Conservation (phyloP, 805 yeast genomes). For the Cyberlindnera bimundalis region DNA sequence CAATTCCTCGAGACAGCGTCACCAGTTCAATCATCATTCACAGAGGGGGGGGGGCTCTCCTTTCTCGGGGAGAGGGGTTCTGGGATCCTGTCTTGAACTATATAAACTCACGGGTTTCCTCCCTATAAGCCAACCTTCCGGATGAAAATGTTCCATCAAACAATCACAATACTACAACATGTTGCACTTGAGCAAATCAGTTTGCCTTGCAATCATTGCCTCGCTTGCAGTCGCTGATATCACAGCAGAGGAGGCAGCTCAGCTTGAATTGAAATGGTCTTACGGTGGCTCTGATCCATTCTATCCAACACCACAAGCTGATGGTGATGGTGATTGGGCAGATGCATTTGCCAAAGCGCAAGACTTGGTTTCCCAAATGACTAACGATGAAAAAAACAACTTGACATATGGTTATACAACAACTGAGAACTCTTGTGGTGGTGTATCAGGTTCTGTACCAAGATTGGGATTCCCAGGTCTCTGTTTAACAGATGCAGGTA, state of each 20-base stretch:
- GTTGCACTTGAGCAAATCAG: constrained; percentile 5
- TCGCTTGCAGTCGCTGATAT: neutral
- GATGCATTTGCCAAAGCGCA: constrained; percentile 6
- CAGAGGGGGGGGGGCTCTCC: too few species aligned
- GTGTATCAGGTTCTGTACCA: constrained; percentile 8
- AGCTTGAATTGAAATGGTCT: constrained; percentile 3
- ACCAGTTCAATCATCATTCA: too few species aligned
- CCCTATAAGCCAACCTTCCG: too few species aligned
- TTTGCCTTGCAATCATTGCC: constrained; percentile 3
- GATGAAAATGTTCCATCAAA: too few species aligned
- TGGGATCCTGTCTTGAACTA: too few species aligned
- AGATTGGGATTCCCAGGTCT: constrained; percentile 8
- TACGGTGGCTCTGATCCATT: constrained; percentile 6
- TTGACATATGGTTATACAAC: constrained; percentile 6
- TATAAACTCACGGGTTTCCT: neutral
- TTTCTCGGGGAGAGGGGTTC: too few species aligned
- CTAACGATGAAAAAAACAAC: constrained; percentile 10
- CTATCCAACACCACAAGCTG: constrained; percentile 5
- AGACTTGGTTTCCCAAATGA: constrained; percentile 8
- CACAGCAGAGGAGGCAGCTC: neutral
- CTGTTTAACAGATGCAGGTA: constrained; percentile 9
- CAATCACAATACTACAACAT: neutral
- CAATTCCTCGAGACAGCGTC: too few species aligned
- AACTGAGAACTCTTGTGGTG: constrained; percentile 1
- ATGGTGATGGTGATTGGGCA: constrained; percentile 8